Base-by-base conservation (phyloP, 305 asterid species). In the Ilex paraguariensis region DNA sequence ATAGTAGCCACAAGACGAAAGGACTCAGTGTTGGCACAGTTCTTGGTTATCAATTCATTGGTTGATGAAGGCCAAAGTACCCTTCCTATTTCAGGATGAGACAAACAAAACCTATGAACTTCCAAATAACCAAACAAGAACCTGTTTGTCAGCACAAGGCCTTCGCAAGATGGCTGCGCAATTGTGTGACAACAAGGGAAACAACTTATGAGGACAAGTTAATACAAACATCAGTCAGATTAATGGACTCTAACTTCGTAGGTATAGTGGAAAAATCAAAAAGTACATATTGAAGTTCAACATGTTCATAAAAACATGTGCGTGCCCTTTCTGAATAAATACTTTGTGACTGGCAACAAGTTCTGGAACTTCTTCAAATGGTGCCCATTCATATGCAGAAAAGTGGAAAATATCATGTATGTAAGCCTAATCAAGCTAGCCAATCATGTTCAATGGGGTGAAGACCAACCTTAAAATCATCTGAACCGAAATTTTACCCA, bases 71-170 rank as follows among this genome's bases (percentile, higher is more conserved):
- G 28, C 28, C 28, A 21, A 21, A 21, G 28, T 21, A 1, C 28
- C 28, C 28, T 21, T 21, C 28, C 28, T 21, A 1, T 21, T 21
- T 21, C 28, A 21, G 28, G 28, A 21, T 21, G 28, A 21, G 28
- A 21, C 28, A 21, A 21, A 21, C 28, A 21, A 21, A 21, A 21
- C 28, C 28, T 1, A 21, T 21, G 28, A 21, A 21, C 28, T 21
- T 21, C 28, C 28, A 21, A 21, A 21, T 21, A 21, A 21, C 28
- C 28, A 21, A 21, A 21, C 28, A 21, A 21, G 28, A 60, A 94
- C 99, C 98, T 90, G 85, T 94, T 88, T 49, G 99, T 94, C 77
- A 90, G 70, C n/a, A 77, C 96, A 58, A 94, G 97, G 60, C 96
- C 95, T 78, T 88, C 16, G 99, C 90, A 53, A 90, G 95, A 75